Conservation (phyloP, 495 filamentous ascomycete species). For the Penicillium arizonense region DNA sequence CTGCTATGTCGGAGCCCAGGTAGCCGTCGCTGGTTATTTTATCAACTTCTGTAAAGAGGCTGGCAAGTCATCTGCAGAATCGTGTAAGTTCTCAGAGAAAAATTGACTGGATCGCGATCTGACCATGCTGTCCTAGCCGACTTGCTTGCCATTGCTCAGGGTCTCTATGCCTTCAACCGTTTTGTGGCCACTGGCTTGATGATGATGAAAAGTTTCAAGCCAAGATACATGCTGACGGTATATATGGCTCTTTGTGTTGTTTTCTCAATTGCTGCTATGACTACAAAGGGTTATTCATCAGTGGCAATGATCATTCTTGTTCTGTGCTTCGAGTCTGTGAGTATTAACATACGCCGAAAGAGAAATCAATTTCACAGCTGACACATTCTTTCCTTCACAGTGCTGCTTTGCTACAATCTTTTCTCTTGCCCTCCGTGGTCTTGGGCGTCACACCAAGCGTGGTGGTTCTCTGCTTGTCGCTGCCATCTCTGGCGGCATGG, state of each 20-base stretch:
- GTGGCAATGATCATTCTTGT: conserved; percentile 61
- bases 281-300: conserved; percentile 47
- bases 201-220: conserved; percentile 41
- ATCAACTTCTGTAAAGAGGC: conserved; percentile 47
- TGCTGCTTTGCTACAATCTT: conserved; percentile 72
- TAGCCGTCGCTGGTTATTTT: conserved; percentile 58
- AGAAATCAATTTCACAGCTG: neutral
- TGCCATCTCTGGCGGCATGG: conserved; percentile 61
- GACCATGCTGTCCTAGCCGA: conserved; percentile 30
- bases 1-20: conserved; percentile 69
- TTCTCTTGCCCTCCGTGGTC: conserved; percentile 64
- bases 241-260: conserved; percentile 53
- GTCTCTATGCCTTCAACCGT: conserved; percentile 62
- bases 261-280: conserved; percentile 57
- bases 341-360: neutral
- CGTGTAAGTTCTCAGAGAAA: conserved; percentile 2
- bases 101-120: neutral
- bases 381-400: neutral
- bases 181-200: conserved; percentile 57
- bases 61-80: conserved; percentile 2
- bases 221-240: conserved; percentile 49
- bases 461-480: conserved; percentile 67
- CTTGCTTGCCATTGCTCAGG: conserved; percentile 65
- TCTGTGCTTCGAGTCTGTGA: conserved; percentile 63
- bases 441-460: conserved; percentile 68